Evolutionary conservation across 495 filamentous ascomycete species (phyloP).

Genomic region (Trichoderma gamsii): DNA sequence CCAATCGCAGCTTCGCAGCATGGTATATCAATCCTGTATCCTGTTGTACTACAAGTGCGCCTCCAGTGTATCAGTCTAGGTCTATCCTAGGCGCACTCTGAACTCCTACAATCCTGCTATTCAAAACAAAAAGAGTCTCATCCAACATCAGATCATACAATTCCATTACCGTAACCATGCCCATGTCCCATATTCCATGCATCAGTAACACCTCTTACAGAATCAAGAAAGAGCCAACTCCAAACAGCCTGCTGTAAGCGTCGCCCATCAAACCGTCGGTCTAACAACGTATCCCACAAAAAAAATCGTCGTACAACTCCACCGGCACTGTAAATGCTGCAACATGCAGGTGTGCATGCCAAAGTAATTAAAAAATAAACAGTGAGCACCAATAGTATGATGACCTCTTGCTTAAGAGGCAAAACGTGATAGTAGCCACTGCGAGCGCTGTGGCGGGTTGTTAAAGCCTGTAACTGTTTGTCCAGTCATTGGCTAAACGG

Average conservation of each 20-base stretch:
- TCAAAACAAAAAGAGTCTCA: background rate
- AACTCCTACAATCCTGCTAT: background rate
- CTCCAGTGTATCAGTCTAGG: background rate
- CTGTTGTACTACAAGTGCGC: background rate
- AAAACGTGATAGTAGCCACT: no score
- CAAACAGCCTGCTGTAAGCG: background rate
- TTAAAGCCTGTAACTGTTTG: no score
- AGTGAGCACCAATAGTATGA: background rate
- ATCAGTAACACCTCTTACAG: background rate
- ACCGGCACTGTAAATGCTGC: background rate
- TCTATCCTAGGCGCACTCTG: slow-evolving; percentile 2
- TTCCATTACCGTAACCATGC: background rate
- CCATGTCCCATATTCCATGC: background rate
- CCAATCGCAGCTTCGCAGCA: background rate
- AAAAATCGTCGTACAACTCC: background rate
- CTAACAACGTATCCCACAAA: background rate
- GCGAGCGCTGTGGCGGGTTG: no score
- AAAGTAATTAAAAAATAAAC: background rate
- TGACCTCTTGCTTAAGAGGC: no score
- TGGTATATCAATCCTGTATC: background rate
- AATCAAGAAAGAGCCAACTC: background rate
- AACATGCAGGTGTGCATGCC: background rate
- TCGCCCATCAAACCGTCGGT: background rate
- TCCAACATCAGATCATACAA: background rate
- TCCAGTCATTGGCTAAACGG: background rate